Conservation (phyloP, 371 early-diverging fungal species). For the Rhizopus delemar region DNA sequence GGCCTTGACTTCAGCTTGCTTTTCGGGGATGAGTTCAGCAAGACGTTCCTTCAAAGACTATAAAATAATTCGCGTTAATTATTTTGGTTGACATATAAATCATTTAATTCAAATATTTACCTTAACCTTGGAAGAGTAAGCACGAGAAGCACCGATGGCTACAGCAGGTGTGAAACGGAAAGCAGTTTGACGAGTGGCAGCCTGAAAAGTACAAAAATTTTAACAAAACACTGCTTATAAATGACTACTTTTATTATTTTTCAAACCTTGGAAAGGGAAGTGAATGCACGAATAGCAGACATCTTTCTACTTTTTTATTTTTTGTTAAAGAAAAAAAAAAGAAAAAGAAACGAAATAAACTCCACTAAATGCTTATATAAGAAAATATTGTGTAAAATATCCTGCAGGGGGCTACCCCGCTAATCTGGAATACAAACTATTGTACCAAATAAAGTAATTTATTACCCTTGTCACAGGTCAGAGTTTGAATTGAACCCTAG, state of each 20-base stretch:
- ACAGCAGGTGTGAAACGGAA: conserved; percentile 44
- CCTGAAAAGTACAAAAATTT: conserved; percentile 14
- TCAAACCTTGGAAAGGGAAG: conserved; percentile 41
- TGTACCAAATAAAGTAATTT: conserved; percentile 1
- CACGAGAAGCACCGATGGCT: conserved; percentile 42
- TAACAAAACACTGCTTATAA: background rate
- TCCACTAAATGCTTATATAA: conserved; percentile 21
- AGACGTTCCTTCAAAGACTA: conserved; percentile 91
- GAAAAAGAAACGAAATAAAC: conserved; percentile 14
- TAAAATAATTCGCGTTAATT: background rate
- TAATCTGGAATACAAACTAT: background rate
- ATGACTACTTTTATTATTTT: background rate
- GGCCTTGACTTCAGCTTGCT: conserved; percentile 92
- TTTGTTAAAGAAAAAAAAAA: conserved; percentile 24
- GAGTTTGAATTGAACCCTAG: background rate
- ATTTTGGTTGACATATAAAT: background rate
- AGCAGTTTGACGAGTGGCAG: conserved; percentile 37
- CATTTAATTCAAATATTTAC: conserved; percentile 19
- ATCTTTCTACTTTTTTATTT: conserved; percentile 21
- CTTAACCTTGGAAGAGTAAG: conserved; percentile 50
- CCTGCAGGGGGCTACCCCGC: conserved; percentile 8
- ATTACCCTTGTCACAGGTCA: conserved; percentile 6
- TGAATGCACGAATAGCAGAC: conserved; percentile 54
- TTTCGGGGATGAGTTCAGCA: conserved; percentile 89
- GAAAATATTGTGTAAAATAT: conserved; percentile 2